Evolutionary conservation across 176 grass and related monocot species (phyloP), one percentile per base, ranked within the genome.

Genomic region (Hordeum marinum): DNA sequence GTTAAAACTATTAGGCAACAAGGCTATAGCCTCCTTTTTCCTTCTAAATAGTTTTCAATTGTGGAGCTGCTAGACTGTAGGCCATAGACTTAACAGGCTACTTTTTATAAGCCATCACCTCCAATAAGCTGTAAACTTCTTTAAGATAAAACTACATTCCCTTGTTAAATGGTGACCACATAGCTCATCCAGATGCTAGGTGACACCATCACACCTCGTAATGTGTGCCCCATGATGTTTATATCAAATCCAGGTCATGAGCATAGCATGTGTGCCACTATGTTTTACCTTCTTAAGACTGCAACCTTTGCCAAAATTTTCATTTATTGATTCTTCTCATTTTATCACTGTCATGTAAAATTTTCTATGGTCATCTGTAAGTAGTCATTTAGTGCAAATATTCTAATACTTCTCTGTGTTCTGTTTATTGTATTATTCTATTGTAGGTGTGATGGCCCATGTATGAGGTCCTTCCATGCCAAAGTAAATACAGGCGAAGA

Each of bases 401-500:
- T 77, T 18, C 27, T 83, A 77, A 69, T 73, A 15, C 74, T 68
- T 79, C 68, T 34, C 60, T 25, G 23, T 68, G 25, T 27, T 43
- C 41, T 83, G 42, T 24, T 72, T 85, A 42, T 69, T 59, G 18
- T 81, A 41, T 86, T 82, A 13, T 40, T 90, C 8, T 74, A 15
- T 69, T 89, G 31, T 86, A 99, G 96, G 82, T 99, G 96, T 86
- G 96, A 99, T 71, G 96, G 96, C 36, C 84, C 85, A 59, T 99
- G 96, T 76, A 90, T 96, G 90, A 90, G 96, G 25, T 99, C 96
- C 31, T 99, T 99, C 78, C 96, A 99, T 92, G 93, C 96, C 80
- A 96, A 89, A 74, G 31, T 41, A 68, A 65, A 81, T 72, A 83
- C 83, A 13, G 96, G 93, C 36, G 84, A 92, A 62, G 93, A 96